phyloP scores from a whole-genome alignment of 805 yeast species.

The Candida easanensis region DNA sequence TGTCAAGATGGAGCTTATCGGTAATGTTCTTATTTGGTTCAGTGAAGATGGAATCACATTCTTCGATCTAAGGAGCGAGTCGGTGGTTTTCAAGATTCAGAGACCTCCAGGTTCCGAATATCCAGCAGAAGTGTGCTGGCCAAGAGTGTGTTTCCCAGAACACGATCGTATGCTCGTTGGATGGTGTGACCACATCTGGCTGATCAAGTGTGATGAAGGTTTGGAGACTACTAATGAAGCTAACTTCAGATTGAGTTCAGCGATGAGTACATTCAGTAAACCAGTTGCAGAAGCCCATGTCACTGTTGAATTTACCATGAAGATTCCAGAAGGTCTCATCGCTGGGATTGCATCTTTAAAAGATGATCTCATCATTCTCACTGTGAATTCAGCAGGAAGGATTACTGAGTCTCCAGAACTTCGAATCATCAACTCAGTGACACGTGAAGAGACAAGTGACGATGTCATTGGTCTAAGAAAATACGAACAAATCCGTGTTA shows the following conservation, averaged over 20 bases:
- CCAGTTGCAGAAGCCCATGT: constrained; percentile 35
- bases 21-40: constrained; percentile 76
- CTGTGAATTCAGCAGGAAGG: constrained; percentile 41
- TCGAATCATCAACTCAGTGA: constrained; percentile 57
- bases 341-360: constrained; percentile 78
- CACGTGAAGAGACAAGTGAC: constrained; percentile 71
- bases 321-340: constrained; percentile 44
- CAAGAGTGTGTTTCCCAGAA: constrained; percentile 66
- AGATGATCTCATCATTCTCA: constrained; percentile 66
- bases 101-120: constrained; percentile 50
- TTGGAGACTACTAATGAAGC: constrained; percentile 1
- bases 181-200: constrained; percentile 83
- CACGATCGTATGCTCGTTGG: constrained; percentile 67
- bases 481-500: constrained; percentile 42
- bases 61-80: constrained; percentile 53
- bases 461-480: constrained; percentile 73
- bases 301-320: constrained; percentile 39
- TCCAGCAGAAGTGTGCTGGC: constrained; percentile 82
- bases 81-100: constrained; percentile 48
- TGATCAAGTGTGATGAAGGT: constrained; percentile 43
- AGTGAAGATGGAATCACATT: constrained; percentile 76
- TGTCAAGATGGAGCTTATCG: constrained; percentile 59
- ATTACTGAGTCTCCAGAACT: constrained; percentile 63
- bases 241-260: constrained; percentile 33
- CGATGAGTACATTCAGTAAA: constrained; percentile 48